phyloP scores from a whole-genome alignment of 1,139 yeast species.

The Maudiozyma humilis region DNA sequence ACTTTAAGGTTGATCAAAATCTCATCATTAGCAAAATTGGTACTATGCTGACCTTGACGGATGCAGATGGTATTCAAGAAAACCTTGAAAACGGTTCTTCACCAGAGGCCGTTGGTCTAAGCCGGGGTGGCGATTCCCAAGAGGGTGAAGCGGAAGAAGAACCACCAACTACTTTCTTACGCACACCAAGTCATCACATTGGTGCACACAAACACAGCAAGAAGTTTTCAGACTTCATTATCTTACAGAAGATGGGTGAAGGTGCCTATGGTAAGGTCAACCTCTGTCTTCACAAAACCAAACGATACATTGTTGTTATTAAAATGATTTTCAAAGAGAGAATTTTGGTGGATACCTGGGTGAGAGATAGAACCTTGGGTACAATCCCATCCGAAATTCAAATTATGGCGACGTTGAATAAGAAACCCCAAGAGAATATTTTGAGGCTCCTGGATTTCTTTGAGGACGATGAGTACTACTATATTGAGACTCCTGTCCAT shows the following conservation, averaged over 20 bases:
- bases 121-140: too few species aligned
- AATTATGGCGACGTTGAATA: slow-evolving; percentile 70
- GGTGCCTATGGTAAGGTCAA: slow-evolving; percentile 96
- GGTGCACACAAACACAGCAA: slow-evolving; percentile 58
- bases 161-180: slow-evolving; percentile 13
- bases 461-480: slow-evolving; percentile 82
- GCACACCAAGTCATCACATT: slow-evolving; percentile 30
- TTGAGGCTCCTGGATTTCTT: slow-evolving; percentile 80
- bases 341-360: slow-evolving; percentile 95
- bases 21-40: slow-evolving; percentile 24
- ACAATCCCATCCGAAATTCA: slow-evolving; percentile 93
- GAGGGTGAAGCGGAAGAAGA: too few species aligned
- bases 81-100: neutral
- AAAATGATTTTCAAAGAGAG: slow-evolving; percentile 88
- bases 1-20: slow-evolving; percentile 26
- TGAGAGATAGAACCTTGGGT: slow-evolving; percentile 79
- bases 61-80: neutral
- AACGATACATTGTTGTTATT: slow-evolving; percentile 58
- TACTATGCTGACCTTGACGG: slow-evolving; percentile 12
- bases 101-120: neutral
- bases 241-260: slow-evolving; percentile 78
- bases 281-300: slow-evolving; percentile 56
- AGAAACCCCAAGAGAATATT: slow-evolving; percentile 78
- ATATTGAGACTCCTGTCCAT: slow-evolving; percentile 88
- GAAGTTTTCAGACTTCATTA: slow-evolving; percentile 59